phyloP scores from a whole-genome alignment of 345 rosid species.

The Durio zibethinus region DNA sequence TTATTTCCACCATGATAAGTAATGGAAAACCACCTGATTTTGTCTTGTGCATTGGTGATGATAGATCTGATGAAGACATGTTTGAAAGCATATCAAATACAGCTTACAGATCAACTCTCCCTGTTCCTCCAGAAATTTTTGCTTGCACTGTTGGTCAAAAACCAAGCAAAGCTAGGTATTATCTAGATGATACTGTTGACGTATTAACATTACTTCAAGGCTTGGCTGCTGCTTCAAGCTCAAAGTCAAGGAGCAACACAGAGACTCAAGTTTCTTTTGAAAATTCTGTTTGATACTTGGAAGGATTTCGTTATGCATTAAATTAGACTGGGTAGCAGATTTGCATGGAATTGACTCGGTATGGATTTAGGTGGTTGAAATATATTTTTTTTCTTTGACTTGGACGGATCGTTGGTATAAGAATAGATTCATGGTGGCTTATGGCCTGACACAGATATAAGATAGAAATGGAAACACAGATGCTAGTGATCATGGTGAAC shows the following conservation, averaged over 20 bases:
- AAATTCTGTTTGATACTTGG: slow-evolving; percentile 1
- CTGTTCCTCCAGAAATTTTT: slow-evolving; percentile 4
- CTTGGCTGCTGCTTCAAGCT: slow-evolving; percentile 5
- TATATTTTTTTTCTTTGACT: not conserved
- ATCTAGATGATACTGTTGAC: slow-evolving; percentile 46
- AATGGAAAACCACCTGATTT: slow-evolving; percentile 46
- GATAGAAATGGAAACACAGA: not conserved
- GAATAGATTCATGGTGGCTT: not conserved
- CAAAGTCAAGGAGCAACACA: not conserved
- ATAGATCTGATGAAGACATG: slow-evolving; percentile 64
- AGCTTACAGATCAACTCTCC: slow-evolving; percentile 17
- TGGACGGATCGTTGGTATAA: not conserved
- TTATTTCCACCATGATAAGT: slow-evolving; percentile 41
- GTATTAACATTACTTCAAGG: slow-evolving; percentile 22
- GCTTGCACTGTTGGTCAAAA: slow-evolving; percentile 55
- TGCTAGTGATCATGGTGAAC: not conserved
- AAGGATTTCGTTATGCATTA: not conserved
- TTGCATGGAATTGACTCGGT: slow-evolving; percentile 5
- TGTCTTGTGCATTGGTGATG: slow-evolving; percentile 62
- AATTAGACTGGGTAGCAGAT: not conserved
- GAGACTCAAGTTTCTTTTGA: slow-evolving; percentile 3
- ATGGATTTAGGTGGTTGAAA: not conserved
- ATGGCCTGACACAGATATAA: not conserved
- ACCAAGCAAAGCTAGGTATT: slow-evolving; percentile 58
- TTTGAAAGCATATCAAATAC: slow-evolving; percentile 46